Percentiles rank a stretch among this genome's conserved stretches.
phyloP scores from a whole-genome alignment of 805 yeast species.

The Zygoascus biomembranicola region DNA sequence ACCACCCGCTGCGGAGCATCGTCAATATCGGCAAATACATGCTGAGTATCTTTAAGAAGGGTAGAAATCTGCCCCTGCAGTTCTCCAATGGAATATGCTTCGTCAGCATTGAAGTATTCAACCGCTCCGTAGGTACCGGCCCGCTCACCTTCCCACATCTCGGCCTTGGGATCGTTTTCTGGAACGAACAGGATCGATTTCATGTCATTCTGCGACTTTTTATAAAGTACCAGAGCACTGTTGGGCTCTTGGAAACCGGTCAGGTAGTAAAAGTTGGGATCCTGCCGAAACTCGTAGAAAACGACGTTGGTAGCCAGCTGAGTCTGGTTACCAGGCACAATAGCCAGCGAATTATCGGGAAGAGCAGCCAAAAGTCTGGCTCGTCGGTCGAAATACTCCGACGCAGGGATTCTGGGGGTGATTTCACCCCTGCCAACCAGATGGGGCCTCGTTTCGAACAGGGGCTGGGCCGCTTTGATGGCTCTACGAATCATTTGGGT shows the following conservation, averaged over 20 bases:
- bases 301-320: constrained; percentile 87
- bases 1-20: not conserved
- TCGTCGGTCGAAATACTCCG: constrained; percentile 74
- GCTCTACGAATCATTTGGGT: not conserved
- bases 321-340: constrained; percentile 61
- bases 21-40: constrained; percentile 11
- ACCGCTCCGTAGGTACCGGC: constrained; percentile 78
- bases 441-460: constrained; percentile 77
- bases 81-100: constrained; percentile 44
- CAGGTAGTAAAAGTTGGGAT: constrained; percentile 76
- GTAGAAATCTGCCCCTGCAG: constrained; percentile 7
- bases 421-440: constrained; percentile 66
- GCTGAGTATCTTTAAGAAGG: not conserved
- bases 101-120: constrained; percentile 84
- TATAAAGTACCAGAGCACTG: constrained; percentile 47
- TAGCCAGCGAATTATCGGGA: constrained; percentile 59
- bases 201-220: constrained; percentile 29
- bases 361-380: constrained; percentile 45
- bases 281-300: constrained; percentile 87
- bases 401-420: constrained; percentile 80
- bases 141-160: constrained; percentile 92
- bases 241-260: constrained; percentile 94
- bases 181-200: constrained; percentile 77
- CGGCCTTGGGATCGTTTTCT: constrained; percentile 65
- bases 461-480: constrained; percentile 61